Evolutionary conservation across 441 rosid genomes (phyloP), one percentile per base, ranked within the genome.

Genomic region (Sinapis alba): DNA sequence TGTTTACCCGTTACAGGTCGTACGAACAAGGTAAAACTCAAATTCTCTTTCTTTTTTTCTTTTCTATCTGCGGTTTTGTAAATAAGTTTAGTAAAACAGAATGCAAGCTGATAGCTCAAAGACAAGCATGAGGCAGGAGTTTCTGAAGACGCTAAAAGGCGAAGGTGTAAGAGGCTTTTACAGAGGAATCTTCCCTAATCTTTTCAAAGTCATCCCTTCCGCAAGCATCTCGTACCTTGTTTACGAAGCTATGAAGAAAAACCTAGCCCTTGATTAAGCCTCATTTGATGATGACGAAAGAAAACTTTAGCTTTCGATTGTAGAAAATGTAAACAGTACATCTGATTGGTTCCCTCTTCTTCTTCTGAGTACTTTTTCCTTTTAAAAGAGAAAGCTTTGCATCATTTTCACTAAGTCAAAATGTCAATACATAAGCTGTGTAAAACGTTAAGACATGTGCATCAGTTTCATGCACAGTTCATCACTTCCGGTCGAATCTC

Each of bases 1-100:
- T 78, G 97, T 90, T 66, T 96, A 95, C 79, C 98, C 99, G 5
- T 86, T 95, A 81, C 99, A 91, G 74, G 97, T 95, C 74, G 72
- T 95, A 53, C 76, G 97, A 84, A 96, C 99, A 60, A 90, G 98
- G 97, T 96, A 34, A 43, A 54, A 68, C 65, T 28, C 28, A 53
- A 50, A 60, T 56, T 23, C 3, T 59, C 9, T 15, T n/a, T 63
- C 38, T 63, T 27, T 16, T 47, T 13, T 50, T 5, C 8, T 13
- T 50, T 15, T 7, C n/a, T 26, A 1, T 41, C 47, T 15, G 57
- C 27, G 18, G 15, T 72, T 23, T 57, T 56, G 18, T n/a, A 62
- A 30, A 53, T 43, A 53, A 69, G 38, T 16, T 54, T 13, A 41
- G 51, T 57, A 9, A 20, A 30, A 1, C 83, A 91, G 95, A 87